Percentiles rank a stretch among this genome's conserved stretches.
Conservation (phyloP, 257 asterid genomes). For the Hygrophila difformis region DNA sequence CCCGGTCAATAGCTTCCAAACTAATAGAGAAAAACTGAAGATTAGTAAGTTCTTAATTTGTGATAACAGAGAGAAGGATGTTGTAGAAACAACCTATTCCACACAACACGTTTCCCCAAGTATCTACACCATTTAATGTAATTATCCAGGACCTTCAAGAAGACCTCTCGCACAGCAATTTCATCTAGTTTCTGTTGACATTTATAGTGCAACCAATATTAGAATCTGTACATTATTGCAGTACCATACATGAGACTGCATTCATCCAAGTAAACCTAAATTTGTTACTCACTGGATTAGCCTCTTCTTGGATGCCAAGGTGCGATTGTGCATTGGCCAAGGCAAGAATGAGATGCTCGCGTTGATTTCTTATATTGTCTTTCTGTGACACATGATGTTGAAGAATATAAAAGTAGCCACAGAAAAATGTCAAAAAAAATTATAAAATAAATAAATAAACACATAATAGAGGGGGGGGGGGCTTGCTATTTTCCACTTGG, state of each 20-base stretch:
- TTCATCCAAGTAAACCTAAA: conserved; percentile 19
- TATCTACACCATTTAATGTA: conserved; percentile 97
- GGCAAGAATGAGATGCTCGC: conserved; percentile 81
- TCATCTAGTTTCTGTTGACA: conserved; percentile 78
- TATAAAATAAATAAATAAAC: too few relatives aligned
- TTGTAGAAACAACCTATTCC: conserved; percentile 60
- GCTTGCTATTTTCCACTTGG: too few relatives aligned
- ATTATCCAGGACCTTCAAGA: conserved; percentile 89
- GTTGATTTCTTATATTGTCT: conserved; percentile 90
- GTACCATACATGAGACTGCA: conserved; percentile 6
- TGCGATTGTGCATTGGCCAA: conserved; percentile 88
- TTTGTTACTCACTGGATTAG: conserved; percentile 67
- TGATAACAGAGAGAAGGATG: conserved; percentile 9
- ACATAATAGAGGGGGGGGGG: too few relatives aligned
- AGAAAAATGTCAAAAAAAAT: neutral
- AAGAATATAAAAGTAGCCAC: conserved; percentile 5
- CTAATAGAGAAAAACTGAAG: conserved; percentile 27
- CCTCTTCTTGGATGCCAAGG: conserved; percentile 57
- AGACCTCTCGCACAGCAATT: conserved; percentile 78
- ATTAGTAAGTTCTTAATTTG: conserved; percentile 17
- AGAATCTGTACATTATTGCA: conserved; percentile 6
- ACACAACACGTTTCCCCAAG: conserved; percentile 71
- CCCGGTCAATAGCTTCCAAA: conserved; percentile 90
- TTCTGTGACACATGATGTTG: conserved; percentile 63
- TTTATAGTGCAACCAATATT: conserved; percentile 12